Evolutionary conservation across 2,329 filamentous ascomycete genomes (phyloP), one percentile per base, ranked within the genome.

Genomic region (Xylaria sp.): DNA sequence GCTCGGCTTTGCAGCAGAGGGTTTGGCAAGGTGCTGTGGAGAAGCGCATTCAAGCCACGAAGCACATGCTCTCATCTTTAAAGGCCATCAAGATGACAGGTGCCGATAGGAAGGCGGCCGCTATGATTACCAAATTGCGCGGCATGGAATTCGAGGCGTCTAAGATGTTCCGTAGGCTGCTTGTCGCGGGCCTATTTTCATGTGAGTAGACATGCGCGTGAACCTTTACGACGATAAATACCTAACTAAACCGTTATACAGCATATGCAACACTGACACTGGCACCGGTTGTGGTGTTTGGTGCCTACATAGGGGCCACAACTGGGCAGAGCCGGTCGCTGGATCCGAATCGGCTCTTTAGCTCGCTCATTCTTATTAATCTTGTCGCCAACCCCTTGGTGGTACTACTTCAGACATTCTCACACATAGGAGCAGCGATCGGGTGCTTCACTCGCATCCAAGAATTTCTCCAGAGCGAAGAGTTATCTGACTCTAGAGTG

Each of bases 21-120:
- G n/a, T 55, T 17, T 68, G 64, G 64, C 43, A 63, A 9, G 60
- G 61, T 21, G 64, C 66, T 11, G 67, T 54, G 7, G 64, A 68
- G 19, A 61, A 25, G 37, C 49, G 62, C 47, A 57, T 67, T 8
- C 57, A 57, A 37, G 47, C 54, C 17, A 68, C 66, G 35, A 68
- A 67, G 49, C 47, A 67, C 53, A 65, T 67, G 60, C 64, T 68
- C n/a, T 63, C 63, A 12, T 67, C 58, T n/a, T 21, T 68, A 12
- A 68, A 68, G 51, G 64, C 61, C 11, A 61, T 68, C 23, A 68
- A 68, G 45, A 68, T 67, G 64, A 63, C 57, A 17, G 65, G 59
- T 12, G 54, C 58, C 0, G 58, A 60, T 15, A 3, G 9, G 21
- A 50, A 51, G 50, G 57, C 56, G 17, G 58, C 49, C 4, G 54